Base-by-base conservation (phyloP, 1,284 basidiomycete genomes). In the Gymnopus androsaceus region DNA sequence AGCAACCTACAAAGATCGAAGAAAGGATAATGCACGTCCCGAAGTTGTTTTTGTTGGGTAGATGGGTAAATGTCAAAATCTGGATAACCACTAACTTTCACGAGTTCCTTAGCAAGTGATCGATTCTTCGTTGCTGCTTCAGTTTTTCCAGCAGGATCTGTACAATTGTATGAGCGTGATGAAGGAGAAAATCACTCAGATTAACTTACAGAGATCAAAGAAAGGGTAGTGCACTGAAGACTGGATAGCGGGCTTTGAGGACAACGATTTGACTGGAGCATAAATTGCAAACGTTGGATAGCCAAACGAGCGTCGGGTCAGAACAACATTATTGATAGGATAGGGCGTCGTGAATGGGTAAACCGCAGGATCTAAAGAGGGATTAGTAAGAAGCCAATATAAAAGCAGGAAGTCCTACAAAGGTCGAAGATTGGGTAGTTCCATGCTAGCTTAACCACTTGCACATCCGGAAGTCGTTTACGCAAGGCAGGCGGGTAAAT, bases 171-270 rank as follows among this genome's bases (percentile, higher is more conserved):
- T 30, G 15, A 46, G 14, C 5, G 14, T 7, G 14, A 3, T 28
- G 25, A 27, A 28, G 41, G 14, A 27, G 8, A 12, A 4, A 6
- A 21, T 17, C 5, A 11, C n/a, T 15, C n/a, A 3, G 28, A 15
- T 7, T 5, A 27, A 42, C 44, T 46, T 55, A 74, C 73, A 74
- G 46, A 73, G 62, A 54, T 70, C 60, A 38, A 74, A 69, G 45
- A 63, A 54, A 11, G 72, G 71, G 56, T 73, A 73, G 17, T 34
- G 44, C 9, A 37, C 33, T 31, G 28, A 46, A 36, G 49, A 42
- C 28, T n/a, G 15, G n/a, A 33, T 33, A 15, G 28, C 17, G 15
- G 25, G 48, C 12, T 36, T 25, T 19, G 30, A n/a, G 12, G 27
- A 12, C 30, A n/a, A 4, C 23, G n/a, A 11, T 31, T 12, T 15